Evolutionary conservation across 352 stramenopile genomes (phyloP).

Genomic region (Phytophthora crassamura): DNA sequence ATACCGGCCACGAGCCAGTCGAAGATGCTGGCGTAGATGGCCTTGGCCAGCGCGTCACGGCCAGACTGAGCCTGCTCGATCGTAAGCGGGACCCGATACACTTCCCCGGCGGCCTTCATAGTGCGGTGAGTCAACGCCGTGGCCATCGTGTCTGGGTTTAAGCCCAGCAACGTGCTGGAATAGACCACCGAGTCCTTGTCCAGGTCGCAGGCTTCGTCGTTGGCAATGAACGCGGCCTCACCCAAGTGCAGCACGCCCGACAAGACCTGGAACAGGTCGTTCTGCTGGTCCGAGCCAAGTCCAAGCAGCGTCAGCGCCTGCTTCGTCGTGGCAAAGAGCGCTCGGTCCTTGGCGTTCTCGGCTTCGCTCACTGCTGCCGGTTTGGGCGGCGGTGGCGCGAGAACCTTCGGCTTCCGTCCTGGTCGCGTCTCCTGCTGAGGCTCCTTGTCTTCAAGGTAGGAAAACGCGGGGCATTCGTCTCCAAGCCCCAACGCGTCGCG

Average conservation of each 20-base stretch:
- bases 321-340: slow-evolving; percentile 72
- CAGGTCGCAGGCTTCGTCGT: slow-evolving; percentile 67
- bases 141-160: slow-evolving; percentile 58
- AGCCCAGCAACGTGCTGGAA: slow-evolving; percentile 56
- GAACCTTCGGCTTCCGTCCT: slow-evolving; percentile 26
- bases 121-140: slow-evolving; percentile 68
- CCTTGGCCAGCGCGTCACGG: slow-evolving; percentile 94
- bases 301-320: slow-evolving; percentile 67
- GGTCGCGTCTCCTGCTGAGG: slow-evolving; percentile 27
- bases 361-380: slow-evolving; percentile 37
- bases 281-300: slow-evolving; percentile 56
- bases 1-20: slow-evolving; percentile 94
- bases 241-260: slow-evolving; percentile 86
- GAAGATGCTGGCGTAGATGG: slow-evolving; percentile 96
- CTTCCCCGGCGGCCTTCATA: slow-evolving; percentile 75
- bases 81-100: slow-evolving; percentile 67
- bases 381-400: slow-evolving; percentile 12
- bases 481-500: slow-evolving; percentile 54
- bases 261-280: slow-evolving; percentile 68
- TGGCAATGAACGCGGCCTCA: slow-evolving; percentile 63
- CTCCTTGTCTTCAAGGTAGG: slow-evolving; percentile 60
- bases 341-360: slow-evolving; percentile 45
- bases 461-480: slow-evolving; percentile 38
- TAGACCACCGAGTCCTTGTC: slow-evolving; percentile 44
- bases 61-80: slow-evolving; percentile 80